Evolutionary conservation across 768 basidiomycete genomes (phyloP), one percentile per base, ranked within the genome.

Genomic region (Leccinum subtestaceum): DNA sequence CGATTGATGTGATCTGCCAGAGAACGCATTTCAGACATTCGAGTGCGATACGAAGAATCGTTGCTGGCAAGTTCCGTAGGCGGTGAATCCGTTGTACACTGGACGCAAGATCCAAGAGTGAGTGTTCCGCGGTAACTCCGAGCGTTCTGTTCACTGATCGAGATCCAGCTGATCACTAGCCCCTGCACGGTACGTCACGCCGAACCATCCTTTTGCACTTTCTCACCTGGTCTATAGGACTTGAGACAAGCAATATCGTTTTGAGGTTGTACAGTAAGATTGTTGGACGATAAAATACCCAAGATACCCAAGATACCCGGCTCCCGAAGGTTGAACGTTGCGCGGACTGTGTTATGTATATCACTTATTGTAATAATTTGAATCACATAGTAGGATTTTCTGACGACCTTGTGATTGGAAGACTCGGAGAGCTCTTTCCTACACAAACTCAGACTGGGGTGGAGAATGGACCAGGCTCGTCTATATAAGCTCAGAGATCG

Each of bases 141-240:
- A 34, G 48, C 3, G 8, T 56, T 32, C 6, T 43, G 1, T 52
- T 54, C 9, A 51, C 53, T 59, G 15, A 59, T 45, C 21, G 8
- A 2, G 15, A 21, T 53, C 6, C 8, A 70, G 69, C 40, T 27
- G 27, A 51, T 4, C 12, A 69, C 65, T 23, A 56, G 49, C 29
- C 52, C 50, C 23, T 40, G 19, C 17, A 45, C n/a, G 59, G 67
- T 63, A 60, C 58, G 32, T 45, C 13, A 9, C 27, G 2, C 66
- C 25, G 19, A 50, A 15, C 43, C 19, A 48, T 48, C 21, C 23
- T 10, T 83, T 72, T 19, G 38, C 43, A 77, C 79, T 11, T 75
- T 76, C 5, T 25, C 25, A 25, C 25, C 4, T 25, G 11, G 12
- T 47, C 23, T 25, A 25, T 15, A 48, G 47, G 47, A 31, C 29